These are phyloP conservation scores for Elongisporangium anandrum DNA, from an alignment of 352 stramenopile genomes.

Conservation along the genomic window DNA sequence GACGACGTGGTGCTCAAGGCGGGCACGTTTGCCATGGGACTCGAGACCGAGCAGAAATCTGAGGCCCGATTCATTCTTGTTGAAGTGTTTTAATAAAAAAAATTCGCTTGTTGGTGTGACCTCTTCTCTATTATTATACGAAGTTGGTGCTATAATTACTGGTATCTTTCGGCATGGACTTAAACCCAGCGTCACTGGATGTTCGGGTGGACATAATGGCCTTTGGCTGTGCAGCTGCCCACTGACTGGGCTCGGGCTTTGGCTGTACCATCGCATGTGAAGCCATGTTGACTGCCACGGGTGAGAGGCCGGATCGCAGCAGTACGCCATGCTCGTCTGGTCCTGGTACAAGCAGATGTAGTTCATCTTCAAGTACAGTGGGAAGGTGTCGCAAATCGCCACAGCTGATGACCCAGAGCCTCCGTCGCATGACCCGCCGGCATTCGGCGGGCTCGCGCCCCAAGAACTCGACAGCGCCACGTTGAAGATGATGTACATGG, in stretches of 20 bases:
- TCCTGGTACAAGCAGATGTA: constrained; percentile 52
- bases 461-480: constrained; percentile 85
- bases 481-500: constrained; percentile 92
- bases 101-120: too few species aligned
- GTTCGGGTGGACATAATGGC: constrained; percentile 10
- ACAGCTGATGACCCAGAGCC: constrained; percentile 22
- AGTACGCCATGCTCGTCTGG: constrained; percentile 35
- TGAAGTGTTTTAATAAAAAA: constrained; percentile 31
- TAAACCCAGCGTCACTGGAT: constrained; percentile 8
- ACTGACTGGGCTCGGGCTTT: constrained; percentile 14
- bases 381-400: constrained; percentile 54
- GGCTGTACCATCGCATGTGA: constrained; percentile 1
- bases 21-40: constrained; percentile 8
- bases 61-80: constrained; percentile 18
- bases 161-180: constrained; percentile 10
- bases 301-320: constrained; percentile 44
- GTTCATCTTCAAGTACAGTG: constrained; percentile 70
- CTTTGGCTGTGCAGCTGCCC: constrained; percentile 11
- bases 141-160: constrained; percentile 32
- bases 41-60: constrained; percentile 8
- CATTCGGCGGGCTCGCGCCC: constrained; percentile 45
- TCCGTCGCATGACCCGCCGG: constrained; percentile 24
- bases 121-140: constrained; percentile 26
- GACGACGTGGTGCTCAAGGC: constrained; percentile 18
- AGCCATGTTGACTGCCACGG: constrained; percentile 12